A percentile compares a stretch with the other conserved stretches of the same genome.
These are phyloP conservation scores for Tulasnella sp. DNA, from an alignment of 768 basidiomycete species.

Conservation along the genomic window DNA sequence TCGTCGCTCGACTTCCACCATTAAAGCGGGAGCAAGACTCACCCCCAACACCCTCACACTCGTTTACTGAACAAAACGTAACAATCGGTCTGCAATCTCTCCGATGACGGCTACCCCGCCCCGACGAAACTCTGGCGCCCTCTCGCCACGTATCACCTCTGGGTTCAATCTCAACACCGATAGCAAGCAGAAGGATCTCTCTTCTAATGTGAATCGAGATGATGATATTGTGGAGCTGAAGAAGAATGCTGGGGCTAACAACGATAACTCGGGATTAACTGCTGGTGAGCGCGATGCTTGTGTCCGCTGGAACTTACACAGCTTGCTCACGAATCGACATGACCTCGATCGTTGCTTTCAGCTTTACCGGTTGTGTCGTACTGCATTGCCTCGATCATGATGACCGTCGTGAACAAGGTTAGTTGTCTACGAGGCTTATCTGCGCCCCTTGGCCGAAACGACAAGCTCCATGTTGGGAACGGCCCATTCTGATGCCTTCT, in stretches of 20 bases:
- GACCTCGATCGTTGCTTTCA: slow-evolving; percentile 28
- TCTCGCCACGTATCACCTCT: slow-evolving; percentile 6
- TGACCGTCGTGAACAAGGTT: slow-evolving; percentile 97
- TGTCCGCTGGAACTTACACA: not conserved
- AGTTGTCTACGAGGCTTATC: slow-evolving; percentile 19
- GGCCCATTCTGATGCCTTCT: not conserved
- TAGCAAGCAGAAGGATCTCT: slow-evolving; percentile 7
- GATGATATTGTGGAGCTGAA: slow-evolving; percentile 48
- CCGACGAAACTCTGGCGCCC: not conserved
- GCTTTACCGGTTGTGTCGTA: slow-evolving; percentile 81
- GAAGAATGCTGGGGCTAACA: slow-evolving; percentile 34
- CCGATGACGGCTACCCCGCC: not conserved
- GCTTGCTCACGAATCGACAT: not conserved
- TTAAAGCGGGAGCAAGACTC: not conserved
- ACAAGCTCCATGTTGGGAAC: not conserved
- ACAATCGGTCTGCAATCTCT: not conserved
- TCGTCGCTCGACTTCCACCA: not conserved
- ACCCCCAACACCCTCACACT: not conserved
- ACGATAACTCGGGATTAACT: not conserved
- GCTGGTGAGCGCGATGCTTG: slow-evolving; percentile 1
- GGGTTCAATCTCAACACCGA: not conserved
- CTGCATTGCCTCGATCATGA: slow-evolving; percentile 85
- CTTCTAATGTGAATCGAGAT: slow-evolving; percentile 23
- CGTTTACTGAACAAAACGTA: not conserved
- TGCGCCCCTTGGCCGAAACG: not conserved